Base-by-base conservation (phyloP, 225 moss, liverwort and hornwort species). In the Bryoerythrophyllum caledonicum region DNA sequence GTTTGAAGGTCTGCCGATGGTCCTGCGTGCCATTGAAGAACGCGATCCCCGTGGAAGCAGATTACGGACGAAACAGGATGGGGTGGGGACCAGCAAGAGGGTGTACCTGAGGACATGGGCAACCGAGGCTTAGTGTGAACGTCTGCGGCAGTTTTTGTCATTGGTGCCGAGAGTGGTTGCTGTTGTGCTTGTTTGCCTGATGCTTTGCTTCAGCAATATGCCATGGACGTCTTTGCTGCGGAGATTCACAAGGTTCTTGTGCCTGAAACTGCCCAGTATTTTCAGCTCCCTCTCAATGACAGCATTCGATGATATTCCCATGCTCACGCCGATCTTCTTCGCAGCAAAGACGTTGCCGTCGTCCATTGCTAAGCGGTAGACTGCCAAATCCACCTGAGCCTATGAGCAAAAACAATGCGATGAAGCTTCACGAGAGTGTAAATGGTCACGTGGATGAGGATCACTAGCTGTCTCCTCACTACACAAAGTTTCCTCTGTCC, bases 331-430 rank as follows among this genome's bases (percentile, higher is more conserved):
- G 62, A 91, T 87, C 58, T 84, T 84, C 59, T 92, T 92, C 4
- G 87, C 90, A 27, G 92, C 90, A 77, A 86, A 88, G 79, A 88
- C 74, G 51, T 77, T 76, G 19, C 90, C 92, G 76, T 92, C 90
- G 61, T 88, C 88, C 92, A 92, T 90, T 10, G 85, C 80, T 40
- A 90, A 76, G 7, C 88, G 88, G 76, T 88, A 90, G 26, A 92
- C 86, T 37, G 54, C 92, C 92, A 67, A 86, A 92, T 59, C 92
- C 88, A 78, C 92, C 92, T 55, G 88, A 88, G 7, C 92, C 92
- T 67, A 34, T 34, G 34, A 34, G 34, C 34, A 34, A 34, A 34
- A 34, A 34, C 34, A 6, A 34, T 34, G 5, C 34, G 34, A 34
- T 34, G 34, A 34, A 34, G 34, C 34, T 34, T 34, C 34, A 34